A percentile compares a stretch with the other conserved stretches of the same genome.
phyloP scores from a whole-genome alignment of 148 eudicot genomes.

The Rhododendron ovatum region DNA sequence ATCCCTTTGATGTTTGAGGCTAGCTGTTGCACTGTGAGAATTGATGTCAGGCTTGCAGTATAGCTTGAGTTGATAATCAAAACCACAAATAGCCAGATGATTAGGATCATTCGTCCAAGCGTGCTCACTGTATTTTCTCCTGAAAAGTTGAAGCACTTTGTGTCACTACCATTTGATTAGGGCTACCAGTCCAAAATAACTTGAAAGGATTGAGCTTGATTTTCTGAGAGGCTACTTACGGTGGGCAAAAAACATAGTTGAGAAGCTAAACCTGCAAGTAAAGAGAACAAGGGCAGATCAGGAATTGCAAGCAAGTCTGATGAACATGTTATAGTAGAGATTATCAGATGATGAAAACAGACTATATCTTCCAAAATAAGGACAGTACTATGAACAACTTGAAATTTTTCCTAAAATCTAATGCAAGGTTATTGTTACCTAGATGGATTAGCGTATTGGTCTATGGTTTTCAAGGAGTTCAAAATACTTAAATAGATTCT shows the following conservation, averaged over 20 bases:
- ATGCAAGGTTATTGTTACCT: neutral
- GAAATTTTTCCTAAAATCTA: neutral
- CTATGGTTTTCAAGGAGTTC: neutral
- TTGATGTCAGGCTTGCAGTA: constrained; percentile 89
- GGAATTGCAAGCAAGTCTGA: neutral
- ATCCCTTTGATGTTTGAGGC: constrained; percentile 65
- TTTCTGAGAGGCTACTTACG: constrained; percentile 38
- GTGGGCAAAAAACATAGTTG: constrained; percentile 73
- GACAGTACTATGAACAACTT: neutral
- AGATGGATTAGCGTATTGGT: neutral
- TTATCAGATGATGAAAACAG: neutral
- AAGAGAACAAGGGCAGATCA: constrained; percentile 8
- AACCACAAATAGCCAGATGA: constrained; percentile 88
- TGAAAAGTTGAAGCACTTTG: constrained; percentile 23
- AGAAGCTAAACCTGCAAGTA: constrained; percentile 80
- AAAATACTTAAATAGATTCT: neutral
- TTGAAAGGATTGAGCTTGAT: neutral
- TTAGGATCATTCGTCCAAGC: constrained; percentile 71
- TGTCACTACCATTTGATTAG: neutral
- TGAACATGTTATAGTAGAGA: neutral
- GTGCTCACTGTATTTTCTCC: constrained; percentile 91
- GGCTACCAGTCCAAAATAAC: neutral
- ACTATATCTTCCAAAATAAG: neutral
- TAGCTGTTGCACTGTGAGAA: constrained; percentile 80
- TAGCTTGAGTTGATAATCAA: constrained; percentile 81